A percentile compares a stretch with the other conserved stretches of the same genome.
Evolutionary conservation across 2,329 filamentous ascomycete species (phyloP).

Genomic region (Penicillium vulpinum): DNA sequence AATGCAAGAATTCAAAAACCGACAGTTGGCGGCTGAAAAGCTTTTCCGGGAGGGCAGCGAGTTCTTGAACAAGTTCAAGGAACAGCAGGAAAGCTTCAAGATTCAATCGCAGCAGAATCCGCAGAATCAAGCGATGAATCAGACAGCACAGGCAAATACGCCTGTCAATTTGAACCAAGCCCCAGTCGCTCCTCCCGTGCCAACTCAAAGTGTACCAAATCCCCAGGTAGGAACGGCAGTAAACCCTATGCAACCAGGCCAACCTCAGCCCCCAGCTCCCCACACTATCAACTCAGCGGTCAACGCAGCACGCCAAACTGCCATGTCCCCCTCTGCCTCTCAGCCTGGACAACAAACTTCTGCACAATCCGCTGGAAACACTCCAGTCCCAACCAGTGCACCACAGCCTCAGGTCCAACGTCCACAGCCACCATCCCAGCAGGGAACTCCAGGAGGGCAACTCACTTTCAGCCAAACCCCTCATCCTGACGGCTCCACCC

Average conservation of each 20-base stretch:
- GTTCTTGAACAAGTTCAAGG: slow-evolving; percentile 50
- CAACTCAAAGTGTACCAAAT: slow-evolving; percentile 21
- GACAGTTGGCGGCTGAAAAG: slow-evolving; percentile 44
- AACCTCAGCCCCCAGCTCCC: slow-evolving; percentile 40
- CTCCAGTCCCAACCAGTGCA: slow-evolving; percentile 25
- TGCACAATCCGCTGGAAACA: slow-evolving; percentile 30
- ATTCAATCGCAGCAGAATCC: slow-evolving; percentile 35
- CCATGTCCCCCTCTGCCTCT: slow-evolving; percentile 39
- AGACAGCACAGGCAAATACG: slow-evolving; percentile 23
- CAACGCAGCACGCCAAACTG: slow-evolving; percentile 45
- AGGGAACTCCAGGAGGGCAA: slow-evolving; percentile 31
- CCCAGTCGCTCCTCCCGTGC: slow-evolving; percentile 18
- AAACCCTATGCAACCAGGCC: slow-evolving; percentile 34
- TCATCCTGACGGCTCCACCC: slow-evolving; percentile 34
- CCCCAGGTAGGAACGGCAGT: slow-evolving; percentile 26
- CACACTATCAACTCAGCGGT: slow-evolving; percentile 53
- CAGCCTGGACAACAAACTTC: slow-evolving; percentile 35
- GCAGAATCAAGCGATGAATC: slow-evolving; percentile 21
- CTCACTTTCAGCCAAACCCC: slow-evolving; percentile 34
- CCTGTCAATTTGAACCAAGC: slow-evolving; percentile 18
- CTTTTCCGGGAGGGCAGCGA: slow-evolving; percentile 47
- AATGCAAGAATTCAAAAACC: slow-evolving; percentile 44
- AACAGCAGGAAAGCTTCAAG: slow-evolving; percentile 50
- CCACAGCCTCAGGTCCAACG: slow-evolving; percentile 25
- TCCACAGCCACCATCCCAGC: slow-evolving; percentile 32